Percentiles rank a stretch among this genome's conserved stretches.
Conservation (phyloP, 75 land plant species). For the Larix kaempferi region DNA sequence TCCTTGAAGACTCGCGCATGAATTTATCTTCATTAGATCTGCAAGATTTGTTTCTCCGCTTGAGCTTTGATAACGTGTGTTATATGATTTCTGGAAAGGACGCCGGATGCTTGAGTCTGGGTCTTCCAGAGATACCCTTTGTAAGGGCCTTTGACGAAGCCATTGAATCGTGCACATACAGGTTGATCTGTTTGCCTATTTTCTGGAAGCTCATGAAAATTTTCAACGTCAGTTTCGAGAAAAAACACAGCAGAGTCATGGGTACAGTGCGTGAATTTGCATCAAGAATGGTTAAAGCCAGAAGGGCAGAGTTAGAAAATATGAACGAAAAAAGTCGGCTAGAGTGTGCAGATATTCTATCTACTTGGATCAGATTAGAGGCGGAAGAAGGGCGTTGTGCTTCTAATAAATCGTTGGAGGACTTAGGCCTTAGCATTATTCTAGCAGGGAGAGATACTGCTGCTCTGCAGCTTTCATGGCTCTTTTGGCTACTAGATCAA, state of each 20-base stretch:
- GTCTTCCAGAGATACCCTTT: constrained; percentile 62
- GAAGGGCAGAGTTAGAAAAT: constrained; percentile 37
- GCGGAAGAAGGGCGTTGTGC: constrained; percentile 50
- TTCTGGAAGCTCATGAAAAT: constrained; percentile 56
- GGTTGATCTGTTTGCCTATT: constrained; percentile 57
- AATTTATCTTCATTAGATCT: constrained; percentile 17
- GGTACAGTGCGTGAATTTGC: constrained; percentile 49
- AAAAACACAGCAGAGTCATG: constrained; percentile 33
- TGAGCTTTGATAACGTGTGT: constrained; percentile 80
- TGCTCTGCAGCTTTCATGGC: constrained; percentile 76
- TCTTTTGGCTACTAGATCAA: constrained; percentile 61
- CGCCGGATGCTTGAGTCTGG: constrained; percentile 50
- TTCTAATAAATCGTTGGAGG: constrained; percentile 66
- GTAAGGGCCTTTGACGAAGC: constrained; percentile 76
- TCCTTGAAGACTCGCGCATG: constrained; percentile 17
- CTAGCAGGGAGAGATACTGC: constrained; percentile 89
- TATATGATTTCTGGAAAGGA: constrained; percentile 72
- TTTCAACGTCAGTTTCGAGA: constrained; percentile 54
- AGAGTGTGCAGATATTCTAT: constrained; percentile 53
- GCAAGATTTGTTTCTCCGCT: constrained; percentile 64
- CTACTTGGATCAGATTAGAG: constrained; percentile 44
- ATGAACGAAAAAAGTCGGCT: not conserved
- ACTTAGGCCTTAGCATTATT: constrained; percentile 75
- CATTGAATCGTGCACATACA: constrained; percentile 49
- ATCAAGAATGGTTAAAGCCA: constrained; percentile 32